Evolutionary conservation across 2,329 filamentous ascomycete species (phyloP), one percentile per base, ranked within the genome.

Genomic region (Byssochlamys sp.): DNA sequence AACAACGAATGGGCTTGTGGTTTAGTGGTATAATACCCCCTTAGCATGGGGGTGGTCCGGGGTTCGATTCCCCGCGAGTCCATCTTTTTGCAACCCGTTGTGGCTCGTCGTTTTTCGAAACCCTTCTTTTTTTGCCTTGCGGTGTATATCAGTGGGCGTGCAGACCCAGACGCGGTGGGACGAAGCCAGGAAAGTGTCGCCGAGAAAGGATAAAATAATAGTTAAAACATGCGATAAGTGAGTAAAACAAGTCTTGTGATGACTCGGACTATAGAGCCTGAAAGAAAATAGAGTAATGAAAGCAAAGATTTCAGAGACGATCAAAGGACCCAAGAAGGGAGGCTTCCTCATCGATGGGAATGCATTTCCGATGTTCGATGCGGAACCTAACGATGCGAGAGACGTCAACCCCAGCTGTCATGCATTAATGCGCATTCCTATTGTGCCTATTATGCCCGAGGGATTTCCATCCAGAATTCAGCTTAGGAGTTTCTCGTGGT

Each of bases 51-150:
- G 69, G 75, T 71, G 74, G 75, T 76, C 73, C 71, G 69, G 73
- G 73, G 73, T 76, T 76, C 73, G 73, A 77, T 77, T 77, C 74
- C 74, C 75, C 70, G 74, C 73, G 69, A 74, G 74, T 77, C 75
- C 75, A 77, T 62, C 60, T 62, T 66, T 62, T 65, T 64, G 39
- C 39, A 9, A 7, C 9, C n/a, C 12, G 14, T 45, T 24, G 7
- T 7, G n/a, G 14, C n/a, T 7, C n/a, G 12, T 9, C n/a, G n/a
- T 14, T 45, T 45, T 45, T 19, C 6, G 39, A 1, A 45, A 45
- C 9, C 19, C 19, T 45, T 45, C 14, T 24, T 45, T 39, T 9
- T 7, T 10, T n/a, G 19, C 19, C 39, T 19, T 6, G 39, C 14
- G 9, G 31, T 19, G 0, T 19, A 14, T 19, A 45, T 45, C 19